phyloP scores from a whole-genome alignment of 257 asterid species.

The Thymus quinquecostatus region DNA sequence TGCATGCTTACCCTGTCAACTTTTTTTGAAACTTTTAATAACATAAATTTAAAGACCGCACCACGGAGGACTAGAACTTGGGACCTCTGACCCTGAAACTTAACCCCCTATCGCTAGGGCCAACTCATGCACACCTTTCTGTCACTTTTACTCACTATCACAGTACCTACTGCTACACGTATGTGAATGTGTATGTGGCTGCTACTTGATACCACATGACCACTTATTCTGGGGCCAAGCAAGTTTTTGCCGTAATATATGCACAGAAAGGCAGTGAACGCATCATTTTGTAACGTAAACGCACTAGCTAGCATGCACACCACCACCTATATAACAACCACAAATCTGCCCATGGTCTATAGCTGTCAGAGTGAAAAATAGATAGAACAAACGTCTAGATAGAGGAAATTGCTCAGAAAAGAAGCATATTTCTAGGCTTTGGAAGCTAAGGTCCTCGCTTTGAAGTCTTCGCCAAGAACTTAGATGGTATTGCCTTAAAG shows the following conservation, averaged over 20 bases:
- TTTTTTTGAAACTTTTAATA: no score
- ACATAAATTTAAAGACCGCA: no score
- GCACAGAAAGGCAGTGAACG: background rate
- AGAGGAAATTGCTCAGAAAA: slow-evolving; percentile 18
- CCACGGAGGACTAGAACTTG: no score
- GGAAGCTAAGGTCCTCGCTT: slow-evolving; percentile 14
- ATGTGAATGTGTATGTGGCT: slow-evolving; percentile 13
- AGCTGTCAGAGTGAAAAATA: slow-evolving; percentile 7
- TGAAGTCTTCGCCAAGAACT: slow-evolving; percentile 21
- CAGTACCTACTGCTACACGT: background rate
- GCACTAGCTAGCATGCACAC: slow-evolving; percentile 32
- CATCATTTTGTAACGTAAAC: slow-evolving; percentile 33
- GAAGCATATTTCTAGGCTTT: slow-evolving; percentile 19
- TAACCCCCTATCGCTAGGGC: no score
- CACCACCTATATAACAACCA: slow-evolving; percentile 28
- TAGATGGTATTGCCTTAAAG: slow-evolving; percentile 25
- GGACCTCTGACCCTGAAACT: no score
- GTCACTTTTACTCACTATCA: slow-evolving; percentile 8
- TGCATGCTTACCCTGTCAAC: slow-evolving; percentile 18
- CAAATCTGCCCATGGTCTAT: slow-evolving; percentile 7
- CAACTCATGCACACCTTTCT: background rate
- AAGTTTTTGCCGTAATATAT: slow-evolving; percentile 11
- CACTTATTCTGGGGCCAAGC: slow-evolving; percentile 25
- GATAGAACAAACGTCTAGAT: background rate
- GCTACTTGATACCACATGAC: slow-evolving; percentile 23